Base-by-base conservation (phyloP, 306 rosid species). In the Pachyrhizus erosus region DNA sequence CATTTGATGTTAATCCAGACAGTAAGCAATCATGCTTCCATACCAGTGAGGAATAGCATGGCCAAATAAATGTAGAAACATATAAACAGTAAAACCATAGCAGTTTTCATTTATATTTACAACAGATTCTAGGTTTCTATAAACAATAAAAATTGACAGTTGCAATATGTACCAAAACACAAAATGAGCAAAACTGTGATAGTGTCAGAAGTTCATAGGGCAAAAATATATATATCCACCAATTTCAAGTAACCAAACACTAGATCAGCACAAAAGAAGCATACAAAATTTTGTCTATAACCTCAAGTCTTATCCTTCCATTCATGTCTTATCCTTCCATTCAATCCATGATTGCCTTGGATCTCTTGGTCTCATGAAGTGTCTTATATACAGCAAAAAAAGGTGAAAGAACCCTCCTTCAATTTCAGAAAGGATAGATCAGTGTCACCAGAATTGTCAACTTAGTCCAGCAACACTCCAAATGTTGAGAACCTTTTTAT, bases 161-260 rank as follows among this genome's bases (percentile, higher is more conserved):
- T 20, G 80, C 71, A 86, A 72, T 75, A 60, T 39, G 66, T 75
- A 81, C 77, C 62, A 73, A 87, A 78, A 83, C 80, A 82, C 72
- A 24, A 82, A 66, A 85, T 80, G 57, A 83, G 83, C 91, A 89
- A 91, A 86, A 91, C 83, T 89, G 88, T 84, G 86, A 45, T 70
- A 76, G 81, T 45, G 27, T 77, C 54, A 40, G 40, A 60, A 68
- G 46, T 69, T 70, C 68, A 75, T 11, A 54, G 21, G 83, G 51
- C 18, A 31, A 76, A 60, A 72, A 71, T 37, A 81, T 73, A 55
- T 29, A 67, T 68, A 67, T 65, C 74, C 70, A 42, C 85, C 85
- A 82, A 48, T 68, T 78, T 77, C 60, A 58, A 73, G 84, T n/a
- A 79, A 79, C 67, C 51, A 71, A 79, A 83, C 46, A 71, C 21